A percentile compares a stretch with the other conserved stretches of the same genome.
Conservation (phyloP, 2,329 filamentous ascomycete species). For the Helicocarpus griseus region DNA sequence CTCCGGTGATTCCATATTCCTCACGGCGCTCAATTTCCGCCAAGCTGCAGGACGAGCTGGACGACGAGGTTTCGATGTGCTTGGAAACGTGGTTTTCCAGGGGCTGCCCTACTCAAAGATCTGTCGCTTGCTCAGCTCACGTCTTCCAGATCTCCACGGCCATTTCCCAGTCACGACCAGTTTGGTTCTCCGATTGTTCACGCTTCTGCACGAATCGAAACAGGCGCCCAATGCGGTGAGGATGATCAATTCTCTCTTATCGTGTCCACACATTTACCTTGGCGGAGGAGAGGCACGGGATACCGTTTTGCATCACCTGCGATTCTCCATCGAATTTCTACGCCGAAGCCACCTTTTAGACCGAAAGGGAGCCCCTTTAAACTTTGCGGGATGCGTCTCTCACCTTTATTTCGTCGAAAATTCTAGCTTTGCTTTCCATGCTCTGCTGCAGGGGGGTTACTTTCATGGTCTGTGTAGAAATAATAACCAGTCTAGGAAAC, state of each 20-base stretch:
- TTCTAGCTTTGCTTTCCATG: slow-evolving; percentile 66
- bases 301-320: slow-evolving; percentile 63
- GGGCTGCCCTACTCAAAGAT: slow-evolving; percentile 52
- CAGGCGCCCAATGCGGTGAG: slow-evolving; percentile 52
- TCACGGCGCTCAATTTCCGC: slow-evolving; percentile 66
- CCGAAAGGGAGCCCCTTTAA: slow-evolving; percentile 52
- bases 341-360: slow-evolving; percentile 58
- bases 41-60: slow-evolving; percentile 70
- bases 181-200: slow-evolving; percentile 59
- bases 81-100: slow-evolving; percentile 74
- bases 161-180: slow-evolving; percentile 72
- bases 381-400: slow-evolving; percentile 60
- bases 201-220: slow-evolving; percentile 56
- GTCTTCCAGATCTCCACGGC: slow-evolving; percentile 62
- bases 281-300: slow-evolving; percentile 59
- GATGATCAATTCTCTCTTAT: slow-evolving; percentile 57
- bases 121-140: slow-evolving; percentile 60
- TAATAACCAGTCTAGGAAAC: slow-evolving; percentile 36
- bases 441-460: slow-evolving; percentile 60
- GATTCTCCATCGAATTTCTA: slow-evolving; percentile 74
- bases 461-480: slow-evolving; percentile 55
- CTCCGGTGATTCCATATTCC: slow-evolving; percentile 59
- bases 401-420: slow-evolving; percentile 72
- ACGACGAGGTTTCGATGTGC: slow-evolving; percentile 67
- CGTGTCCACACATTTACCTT: slow-evolving; percentile 60